Conservation (phyloP, 2,329 filamentous ascomycete genomes). For the Leptographium flavum region DNA sequence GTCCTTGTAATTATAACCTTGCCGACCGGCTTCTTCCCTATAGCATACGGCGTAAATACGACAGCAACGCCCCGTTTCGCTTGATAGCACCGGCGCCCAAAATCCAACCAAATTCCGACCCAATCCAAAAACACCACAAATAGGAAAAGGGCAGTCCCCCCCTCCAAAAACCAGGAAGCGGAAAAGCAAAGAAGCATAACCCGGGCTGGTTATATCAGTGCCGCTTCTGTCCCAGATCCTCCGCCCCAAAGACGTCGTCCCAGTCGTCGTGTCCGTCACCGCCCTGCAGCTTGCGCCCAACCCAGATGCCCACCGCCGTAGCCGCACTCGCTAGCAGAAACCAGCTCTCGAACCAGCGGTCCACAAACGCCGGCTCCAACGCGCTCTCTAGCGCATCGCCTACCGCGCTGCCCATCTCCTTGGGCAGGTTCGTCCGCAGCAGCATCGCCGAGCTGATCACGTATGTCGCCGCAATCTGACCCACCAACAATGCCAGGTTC, state of each 20-base stretch:
- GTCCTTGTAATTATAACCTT: no score
- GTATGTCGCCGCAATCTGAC: slow-evolving; percentile 72
- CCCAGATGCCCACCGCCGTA: slow-evolving; percentile 59
- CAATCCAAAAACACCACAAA: background rate
- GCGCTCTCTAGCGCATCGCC: slow-evolving; percentile 65
- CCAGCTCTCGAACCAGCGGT: slow-evolving; percentile 81
- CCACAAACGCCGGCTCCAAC: slow-evolving; percentile 56
- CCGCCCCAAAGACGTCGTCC: slow-evolving; percentile 46
- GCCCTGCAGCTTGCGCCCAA: slow-evolving; percentile 46
- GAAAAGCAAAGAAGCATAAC: no score
- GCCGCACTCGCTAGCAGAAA: slow-evolving; percentile 55
- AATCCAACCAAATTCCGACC: background rate
- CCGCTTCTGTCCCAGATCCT: slow-evolving; percentile 60
- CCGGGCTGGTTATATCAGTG: slow-evolving; percentile 29
- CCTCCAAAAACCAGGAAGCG: slow-evolving; percentile 8
- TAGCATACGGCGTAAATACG: no score
- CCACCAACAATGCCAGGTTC: slow-evolving; percentile 65
- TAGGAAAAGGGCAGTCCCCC: no score
- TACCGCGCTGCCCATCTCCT: slow-evolving; percentile 62
- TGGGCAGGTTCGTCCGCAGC: slow-evolving; percentile 63
- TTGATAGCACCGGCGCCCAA: background rate
- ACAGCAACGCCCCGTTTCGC: no score
- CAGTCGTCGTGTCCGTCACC: slow-evolving; percentile 23
- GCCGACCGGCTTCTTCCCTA: no score
- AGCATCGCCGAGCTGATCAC: slow-evolving; percentile 70